phyloP scores from a whole-genome alignment of 1,284 basidiomycete genomes.

The Leccinum huronense region DNA sequence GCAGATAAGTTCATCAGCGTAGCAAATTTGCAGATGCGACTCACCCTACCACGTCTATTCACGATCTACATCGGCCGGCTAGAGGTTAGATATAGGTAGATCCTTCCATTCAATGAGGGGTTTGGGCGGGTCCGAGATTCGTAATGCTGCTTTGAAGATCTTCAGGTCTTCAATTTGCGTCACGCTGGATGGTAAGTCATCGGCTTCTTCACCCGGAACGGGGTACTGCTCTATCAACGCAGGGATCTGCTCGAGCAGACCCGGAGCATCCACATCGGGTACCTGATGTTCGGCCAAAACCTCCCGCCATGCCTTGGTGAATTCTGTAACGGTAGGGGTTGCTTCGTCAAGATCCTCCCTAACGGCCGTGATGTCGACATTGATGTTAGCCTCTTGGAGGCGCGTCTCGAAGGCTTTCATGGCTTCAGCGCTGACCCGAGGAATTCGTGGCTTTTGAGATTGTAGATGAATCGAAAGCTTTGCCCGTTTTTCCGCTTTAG shows the following conservation, averaged over 20 bases:
- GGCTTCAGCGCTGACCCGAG: conserved; percentile 66
- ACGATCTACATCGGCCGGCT: conserved; percentile 14
- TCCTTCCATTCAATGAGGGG: conserved; percentile 70
- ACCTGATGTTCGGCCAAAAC: conserved; percentile 46
- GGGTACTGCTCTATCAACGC: conserved; percentile 33
- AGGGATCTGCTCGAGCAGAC: conserved; percentile 54
- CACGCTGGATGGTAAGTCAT: conserved; percentile 49
- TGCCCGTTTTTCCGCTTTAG: conserved; percentile 62
- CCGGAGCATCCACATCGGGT: conserved; percentile 44
- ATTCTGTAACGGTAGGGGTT: conserved; percentile 48
- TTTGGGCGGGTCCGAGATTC: conserved; percentile 49
- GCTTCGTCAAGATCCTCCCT: conserved; percentile 45
- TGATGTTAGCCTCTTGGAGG: conserved; percentile 52
- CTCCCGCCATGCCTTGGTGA: conserved; percentile 56
- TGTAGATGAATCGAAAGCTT: conserved; percentile 83
- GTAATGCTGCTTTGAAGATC: conserved; percentile 66
- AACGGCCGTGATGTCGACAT: conserved; percentile 51
- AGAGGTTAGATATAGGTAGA: conserved; percentile 52
- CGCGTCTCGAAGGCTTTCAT: conserved; percentile 61
- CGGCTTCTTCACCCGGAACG: conserved; percentile 48
- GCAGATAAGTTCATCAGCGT: neutral
- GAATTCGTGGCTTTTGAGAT: conserved; percentile 61
- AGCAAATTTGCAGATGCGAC: neutral
- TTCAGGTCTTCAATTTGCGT: conserved; percentile 69
- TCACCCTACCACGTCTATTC: neutral